Percentiles rank a stretch among this genome's conserved stretches.
phyloP scores from a whole-genome alignment of 2,329 filamentous ascomycete species.

The Botrytis fabae region DNA sequence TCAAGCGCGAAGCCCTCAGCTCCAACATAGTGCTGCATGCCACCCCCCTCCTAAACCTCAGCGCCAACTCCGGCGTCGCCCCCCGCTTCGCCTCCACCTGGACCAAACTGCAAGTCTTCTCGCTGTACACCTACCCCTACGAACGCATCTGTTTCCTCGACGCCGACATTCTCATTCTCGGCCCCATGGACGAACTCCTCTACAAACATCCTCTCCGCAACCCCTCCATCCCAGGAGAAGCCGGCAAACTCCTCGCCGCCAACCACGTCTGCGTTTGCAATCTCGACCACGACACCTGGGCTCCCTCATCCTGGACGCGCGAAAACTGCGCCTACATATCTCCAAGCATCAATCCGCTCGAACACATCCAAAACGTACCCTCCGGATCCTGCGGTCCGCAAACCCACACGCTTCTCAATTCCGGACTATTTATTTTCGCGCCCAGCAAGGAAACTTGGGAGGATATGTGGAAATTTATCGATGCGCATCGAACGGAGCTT shows the following conservation, averaged over 20 bases:
- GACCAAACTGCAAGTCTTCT: conserved; percentile 80
- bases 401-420: conserved; percentile 50
- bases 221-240: not conserved
- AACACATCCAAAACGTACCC: not conserved
- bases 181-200: conserved; percentile 90
- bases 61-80: conserved; percentile 50
- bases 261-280: conserved; percentile 84
- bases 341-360: no score
- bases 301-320: conserved; percentile 62
- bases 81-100: conserved; percentile 84
- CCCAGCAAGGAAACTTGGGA: conserved; percentile 46
- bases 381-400: not conserved
- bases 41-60: not conserved
- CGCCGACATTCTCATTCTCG: conserved; percentile 77
- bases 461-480: conserved; percentile 41
- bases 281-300: conserved; percentile 65
- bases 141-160: conserved; percentile 77
- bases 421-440: conserved; percentile 52
- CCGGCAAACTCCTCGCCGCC: conserved; percentile 57
- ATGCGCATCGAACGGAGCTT: not conserved
- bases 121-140: conserved; percentile 57
- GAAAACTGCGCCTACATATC: conserved; percentile 55
- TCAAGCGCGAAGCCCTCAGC: not conserved
- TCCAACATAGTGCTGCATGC: not conserved
- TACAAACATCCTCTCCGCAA: conserved; percentile 58